Percentiles rank a stretch among this genome's conserved stretches.
Evolutionary conservation across 2,329 filamentous ascomycete genomes (phyloP).

Genomic region (Colletotrichum destructivum): DNA sequence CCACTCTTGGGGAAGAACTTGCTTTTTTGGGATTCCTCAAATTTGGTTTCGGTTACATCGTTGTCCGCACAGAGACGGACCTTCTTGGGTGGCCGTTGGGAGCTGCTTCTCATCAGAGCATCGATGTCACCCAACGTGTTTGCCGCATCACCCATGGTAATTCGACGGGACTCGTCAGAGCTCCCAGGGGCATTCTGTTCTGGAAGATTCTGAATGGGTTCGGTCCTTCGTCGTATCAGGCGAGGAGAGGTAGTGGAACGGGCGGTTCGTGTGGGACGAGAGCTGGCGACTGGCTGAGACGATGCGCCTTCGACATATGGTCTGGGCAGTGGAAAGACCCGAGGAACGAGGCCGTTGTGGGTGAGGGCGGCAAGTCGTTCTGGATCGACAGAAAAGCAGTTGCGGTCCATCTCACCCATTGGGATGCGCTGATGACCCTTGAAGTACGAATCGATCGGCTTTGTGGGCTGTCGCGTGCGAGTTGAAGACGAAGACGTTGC

Average conservation of each 20-base stretch:
- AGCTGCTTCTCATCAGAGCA: constrained; percentile 34
- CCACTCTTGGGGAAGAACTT: constrained; percentile 65
- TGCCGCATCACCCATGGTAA: constrained; percentile 13
- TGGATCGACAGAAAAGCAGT: constrained; percentile 70
- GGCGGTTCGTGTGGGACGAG: constrained; percentile 40
- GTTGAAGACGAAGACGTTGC: constrained; percentile 44
- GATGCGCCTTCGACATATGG: constrained; percentile 64
- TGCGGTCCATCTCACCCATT: constrained; percentile 75
- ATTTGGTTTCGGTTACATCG: constrained; percentile 47
- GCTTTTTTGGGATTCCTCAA: constrained; percentile 61
- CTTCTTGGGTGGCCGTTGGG: constrained; percentile 68
- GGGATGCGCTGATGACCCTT: constrained; percentile 66
- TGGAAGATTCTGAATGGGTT: constrained; percentile 65
- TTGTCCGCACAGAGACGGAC: constrained; percentile 67
- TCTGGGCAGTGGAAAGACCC: constrained; percentile 72
- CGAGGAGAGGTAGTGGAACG: constrained; percentile 55
- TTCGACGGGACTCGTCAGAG: constrained; percentile 29
- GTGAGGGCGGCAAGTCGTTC: constrained; percentile 64
- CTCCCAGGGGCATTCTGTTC: constrained; percentile 27
- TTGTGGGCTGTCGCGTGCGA: constrained; percentile 51
- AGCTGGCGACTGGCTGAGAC: constrained; percentile 44
- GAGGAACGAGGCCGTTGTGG: constrained; percentile 64
- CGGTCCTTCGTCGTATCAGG: constrained; percentile 65
- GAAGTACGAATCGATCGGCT: constrained; percentile 71
- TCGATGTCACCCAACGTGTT: constrained; percentile 40